Percentiles rank a stretch among this genome's conserved stretches.
These are phyloP conservation scores for Meira miltonrushii DNA, from an alignment of 1,284 basidiomycete species.

Conservation along the genomic window DNA sequence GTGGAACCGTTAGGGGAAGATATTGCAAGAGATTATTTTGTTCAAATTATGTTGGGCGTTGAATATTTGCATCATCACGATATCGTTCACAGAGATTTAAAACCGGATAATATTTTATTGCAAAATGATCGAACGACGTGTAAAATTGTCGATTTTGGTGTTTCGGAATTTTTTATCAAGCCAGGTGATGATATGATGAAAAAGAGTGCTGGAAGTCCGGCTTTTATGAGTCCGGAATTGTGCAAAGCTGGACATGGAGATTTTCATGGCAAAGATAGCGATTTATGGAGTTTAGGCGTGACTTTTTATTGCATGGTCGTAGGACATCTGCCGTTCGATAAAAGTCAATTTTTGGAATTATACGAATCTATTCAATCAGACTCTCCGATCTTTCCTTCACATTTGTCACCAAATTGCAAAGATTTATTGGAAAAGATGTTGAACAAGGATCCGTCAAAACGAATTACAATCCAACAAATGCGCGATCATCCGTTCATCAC, in stretches of 20 bases:
- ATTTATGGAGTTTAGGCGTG: constrained; percentile 60
- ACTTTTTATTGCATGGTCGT: constrained; percentile 60
- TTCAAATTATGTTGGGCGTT: constrained; percentile 58
- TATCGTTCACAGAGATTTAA: constrained; percentile 58
- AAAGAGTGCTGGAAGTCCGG: constrained; percentile 58
- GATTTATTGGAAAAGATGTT: constrained; percentile 39
- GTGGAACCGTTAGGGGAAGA: constrained; percentile 46
- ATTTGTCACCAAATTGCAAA: constrained; percentile 26
- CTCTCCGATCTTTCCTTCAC: constrained; percentile 34
- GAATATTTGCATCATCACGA: constrained; percentile 60
- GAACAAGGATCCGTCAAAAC: constrained; percentile 34
- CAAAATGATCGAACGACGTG: constrained; percentile 55
- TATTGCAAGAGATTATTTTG: constrained; percentile 56
- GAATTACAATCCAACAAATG: constrained; percentile 37
- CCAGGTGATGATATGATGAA: constrained; percentile 55
- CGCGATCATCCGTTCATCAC: constrained; percentile 43
- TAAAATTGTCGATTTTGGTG: constrained; percentile 61
- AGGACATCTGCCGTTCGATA: constrained; percentile 58
- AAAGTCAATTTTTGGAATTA: constrained; percentile 56
- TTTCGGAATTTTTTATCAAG: constrained; percentile 58
- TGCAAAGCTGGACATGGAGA: constrained; percentile 37
- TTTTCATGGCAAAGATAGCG: constrained; percentile 57
- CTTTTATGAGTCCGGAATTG: constrained; percentile 60
- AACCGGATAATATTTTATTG: constrained; percentile 59
- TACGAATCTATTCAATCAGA: constrained; percentile 56